Percentiles rank a stretch among this genome's conserved stretches.
These are phyloP conservation scores for Fonsecaea pedrosoi DNA, from an alignment of 2,329 filamentous ascomycete species.

Conservation along the genomic window DNA sequence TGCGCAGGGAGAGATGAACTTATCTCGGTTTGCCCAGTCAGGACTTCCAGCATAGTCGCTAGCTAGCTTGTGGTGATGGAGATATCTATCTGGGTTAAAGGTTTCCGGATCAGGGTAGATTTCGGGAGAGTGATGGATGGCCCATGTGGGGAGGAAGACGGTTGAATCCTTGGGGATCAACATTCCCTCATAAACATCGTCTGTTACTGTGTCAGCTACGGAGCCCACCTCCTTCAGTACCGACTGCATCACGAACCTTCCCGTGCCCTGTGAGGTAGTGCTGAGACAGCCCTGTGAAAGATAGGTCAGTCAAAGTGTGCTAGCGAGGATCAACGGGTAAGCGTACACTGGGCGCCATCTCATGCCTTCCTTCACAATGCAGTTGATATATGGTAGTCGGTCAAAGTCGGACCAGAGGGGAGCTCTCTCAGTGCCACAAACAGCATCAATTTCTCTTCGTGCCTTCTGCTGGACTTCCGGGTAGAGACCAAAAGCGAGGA, in stretches of 20 bases:
- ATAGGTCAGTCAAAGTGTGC: slow-evolving; percentile 11
- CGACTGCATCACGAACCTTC: slow-evolving; percentile 20
- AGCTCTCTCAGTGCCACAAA: slow-evolving; percentile 43
- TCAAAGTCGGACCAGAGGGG: slow-evolving; percentile 43
- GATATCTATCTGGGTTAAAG: slow-evolving; percentile 23
- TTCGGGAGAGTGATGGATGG: slow-evolving; percentile 19
- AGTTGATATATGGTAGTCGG: slow-evolving; percentile 43
- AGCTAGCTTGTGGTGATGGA: slow-evolving; percentile 18
- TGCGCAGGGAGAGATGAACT: background rate
- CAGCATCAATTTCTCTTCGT: slow-evolving; percentile 44
- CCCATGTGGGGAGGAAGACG: slow-evolving; percentile 41
- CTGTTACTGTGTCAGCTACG: slow-evolving; percentile 32
- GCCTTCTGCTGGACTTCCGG: slow-evolving; percentile 37
- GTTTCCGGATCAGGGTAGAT: slow-evolving; percentile 9
- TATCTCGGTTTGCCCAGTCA: slow-evolving; percentile 1
- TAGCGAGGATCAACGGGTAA: slow-evolving; percentile 1
- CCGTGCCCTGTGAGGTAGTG: slow-evolving; percentile 25
- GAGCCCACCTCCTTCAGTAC: background rate
- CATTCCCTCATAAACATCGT: slow-evolving; percentile 58
- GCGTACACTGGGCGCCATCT: slow-evolving; percentile 45
- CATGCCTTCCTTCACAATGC: slow-evolving; percentile 46
- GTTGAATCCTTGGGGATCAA: slow-evolving; percentile 56
- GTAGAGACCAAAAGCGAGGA: slow-evolving; percentile 42
- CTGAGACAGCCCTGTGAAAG: slow-evolving; percentile 26
- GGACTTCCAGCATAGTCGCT: slow-evolving; percentile 13